These are phyloP conservation scores for Verticillium albo-atrum DNA, from an alignment of 2,329 filamentous ascomycete species.

Conservation along the genomic window DNA sequence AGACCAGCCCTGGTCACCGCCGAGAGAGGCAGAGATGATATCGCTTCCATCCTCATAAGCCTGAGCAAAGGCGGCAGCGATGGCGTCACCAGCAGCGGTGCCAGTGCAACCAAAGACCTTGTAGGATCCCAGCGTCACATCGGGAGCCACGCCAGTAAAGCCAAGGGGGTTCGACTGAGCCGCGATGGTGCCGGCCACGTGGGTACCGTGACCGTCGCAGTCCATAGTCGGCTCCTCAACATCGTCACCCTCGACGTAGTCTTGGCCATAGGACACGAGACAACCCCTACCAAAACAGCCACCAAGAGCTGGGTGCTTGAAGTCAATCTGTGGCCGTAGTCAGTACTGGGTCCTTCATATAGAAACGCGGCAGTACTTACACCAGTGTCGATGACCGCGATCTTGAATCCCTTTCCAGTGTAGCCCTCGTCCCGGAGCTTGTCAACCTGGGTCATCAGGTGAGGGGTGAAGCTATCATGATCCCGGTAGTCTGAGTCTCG, in stretches of 20 bases:
- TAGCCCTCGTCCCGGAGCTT: conserved; percentile 43
- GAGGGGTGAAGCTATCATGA: conserved; percentile 41
- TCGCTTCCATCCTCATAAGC: conserved; percentile 57
- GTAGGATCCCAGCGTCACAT: conserved; percentile 51
- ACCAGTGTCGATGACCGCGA: conserved; percentile 51
- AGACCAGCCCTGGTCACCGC: conserved; percentile 46
- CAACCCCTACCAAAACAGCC: conserved; percentile 59
- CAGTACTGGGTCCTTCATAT: neutral
- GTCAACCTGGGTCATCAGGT: conserved; percentile 53
- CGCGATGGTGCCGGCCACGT: conserved; percentile 59
- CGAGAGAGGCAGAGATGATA: conserved; percentile 53
- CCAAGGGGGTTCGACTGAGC: conserved; percentile 48
- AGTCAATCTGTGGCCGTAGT: conserved; percentile 45
- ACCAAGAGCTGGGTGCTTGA: conserved; percentile 58
- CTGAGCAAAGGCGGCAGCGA: conserved; percentile 55
- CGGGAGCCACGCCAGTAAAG: conserved; percentile 54
- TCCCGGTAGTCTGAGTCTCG: conserved; percentile 16
- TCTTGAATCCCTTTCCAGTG: conserved; percentile 46
- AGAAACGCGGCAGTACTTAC: conserved; percentile 28
- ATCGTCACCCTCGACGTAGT: conserved; percentile 51
- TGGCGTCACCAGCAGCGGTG: conserved; percentile 45
- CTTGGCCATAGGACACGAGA: conserved; percentile 52
- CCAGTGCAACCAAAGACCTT: conserved; percentile 54
- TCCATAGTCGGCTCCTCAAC: conserved; percentile 45
- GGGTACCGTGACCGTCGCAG: conserved; percentile 56